Evolutionary conservation across 495 filamentous ascomycete species (phyloP), one percentile per base, ranked within the genome.

Genomic region (Pseudotulostoma volvatum): DNA sequence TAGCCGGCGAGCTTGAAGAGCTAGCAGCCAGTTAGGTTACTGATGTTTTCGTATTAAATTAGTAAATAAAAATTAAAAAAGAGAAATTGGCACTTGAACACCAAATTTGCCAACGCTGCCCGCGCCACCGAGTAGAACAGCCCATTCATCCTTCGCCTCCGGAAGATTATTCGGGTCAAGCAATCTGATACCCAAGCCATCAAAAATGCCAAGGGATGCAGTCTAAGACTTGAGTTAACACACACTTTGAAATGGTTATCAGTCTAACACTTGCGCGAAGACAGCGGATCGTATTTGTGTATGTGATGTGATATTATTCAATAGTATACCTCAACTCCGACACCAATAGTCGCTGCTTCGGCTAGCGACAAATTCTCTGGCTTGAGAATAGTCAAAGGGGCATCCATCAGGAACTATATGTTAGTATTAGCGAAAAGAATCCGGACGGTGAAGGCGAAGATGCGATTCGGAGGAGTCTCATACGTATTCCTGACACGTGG

Each of bases 401-500:
- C 56, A 16, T 67, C 59, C 48, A 66, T 63, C 4, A 66, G 44
- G 28, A 64, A 64, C 41, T 59, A 39, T 3, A 38, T 8, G 16
- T 33, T 9, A 9, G 36, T 14, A 39, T 9, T 28, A 16, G 31
- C 18, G 4, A 7, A 19, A 19, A 31, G 38, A 1, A 19, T 13
- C 13, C n/a, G n/a, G n/a, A n/a, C n/a, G n/a, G n/a, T n/a, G n/a
- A n/a, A n/a, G n/a, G n/a, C n/a, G n/a, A n/a, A n/a, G n/a, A n/a
- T 7, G 23, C 16, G 7, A 7, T 23, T 14, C 15, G 37, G 30
- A 11, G 23, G 11, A 28, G 23, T 5, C 23, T 28, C 23, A 28
- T 38, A 48, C 45, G 36, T 50, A 60, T 53, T 67, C 65, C 39
- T 66, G 64, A 38, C 63, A 67, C 8, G 65, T 55, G 8, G 50